phyloP scores from a whole-genome alignment of 768 basidiomycete genomes.

The Pleurotus ostreatus region DNA sequence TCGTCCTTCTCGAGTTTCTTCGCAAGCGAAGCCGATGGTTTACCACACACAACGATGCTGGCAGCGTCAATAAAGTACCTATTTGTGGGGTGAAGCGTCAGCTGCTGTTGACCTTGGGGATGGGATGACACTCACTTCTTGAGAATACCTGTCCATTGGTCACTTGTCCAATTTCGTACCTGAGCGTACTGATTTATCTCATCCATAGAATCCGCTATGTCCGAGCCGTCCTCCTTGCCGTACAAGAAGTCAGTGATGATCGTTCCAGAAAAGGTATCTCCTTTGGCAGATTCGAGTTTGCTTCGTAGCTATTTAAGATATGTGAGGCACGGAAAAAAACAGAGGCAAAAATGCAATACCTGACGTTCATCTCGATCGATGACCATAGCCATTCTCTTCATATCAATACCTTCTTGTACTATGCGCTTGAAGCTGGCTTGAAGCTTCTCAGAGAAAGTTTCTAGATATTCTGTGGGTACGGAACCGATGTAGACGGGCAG shows the following conservation, averaged over 20 bases:
- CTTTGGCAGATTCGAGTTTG: conserved; percentile 77
- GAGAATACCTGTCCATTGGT: conserved; percentile 76
- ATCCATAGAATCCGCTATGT: conserved; percentile 68
- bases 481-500: conserved; percentile 79
- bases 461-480: conserved; percentile 76
- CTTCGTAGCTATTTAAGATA: conserved; percentile 61
- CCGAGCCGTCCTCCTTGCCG: conserved; percentile 77
- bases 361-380: conserved; percentile 87
- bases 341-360: conserved; percentile 28
- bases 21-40: conserved; percentile 81
- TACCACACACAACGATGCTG: conserved; percentile 76
- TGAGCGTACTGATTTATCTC: conserved; percentile 70
- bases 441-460: conserved; percentile 67
- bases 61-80: conserved; percentile 80
- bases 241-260: conserved; percentile 86
- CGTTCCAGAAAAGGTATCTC: conserved; percentile 70
- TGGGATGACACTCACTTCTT: conserved; percentile 47
- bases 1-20: conserved; percentile 79
- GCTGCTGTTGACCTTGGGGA: too few species aligned
- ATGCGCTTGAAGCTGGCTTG: conserved; percentile 67
- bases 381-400: conserved; percentile 84
- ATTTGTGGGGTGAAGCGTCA: not conserved
- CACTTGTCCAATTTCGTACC: conserved; percentile 66
- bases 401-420: conserved; percentile 74
- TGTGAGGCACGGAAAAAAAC: conserved; percentile 6